These are phyloP conservation scores for Ustilago xerochloae DNA, from an alignment of 1,284 basidiomycete genomes.

Conservation along the genomic window DNA sequence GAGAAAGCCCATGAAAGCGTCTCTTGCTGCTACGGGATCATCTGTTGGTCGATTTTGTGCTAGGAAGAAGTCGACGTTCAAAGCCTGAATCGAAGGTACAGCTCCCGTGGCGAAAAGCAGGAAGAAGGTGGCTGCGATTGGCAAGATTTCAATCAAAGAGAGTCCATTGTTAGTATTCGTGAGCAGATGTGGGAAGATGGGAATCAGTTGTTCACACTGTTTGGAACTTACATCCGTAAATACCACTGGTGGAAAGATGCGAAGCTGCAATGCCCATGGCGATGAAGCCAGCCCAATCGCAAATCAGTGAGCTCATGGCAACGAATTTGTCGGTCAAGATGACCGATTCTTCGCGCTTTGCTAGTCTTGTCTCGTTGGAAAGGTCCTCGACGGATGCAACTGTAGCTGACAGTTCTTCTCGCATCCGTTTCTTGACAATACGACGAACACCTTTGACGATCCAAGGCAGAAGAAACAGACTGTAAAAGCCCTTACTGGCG, in stretches of 20 bases:
- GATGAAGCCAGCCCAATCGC: constrained; percentile 21
- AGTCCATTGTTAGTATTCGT: no score
- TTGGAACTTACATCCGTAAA: constrained; percentile 35
- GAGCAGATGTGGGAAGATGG: no score
- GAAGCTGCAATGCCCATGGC: constrained; percentile 29
- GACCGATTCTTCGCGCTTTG: constrained; percentile 33
- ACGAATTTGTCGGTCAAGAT: constrained; percentile 31
- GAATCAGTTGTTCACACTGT: not conserved
- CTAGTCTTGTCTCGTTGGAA: not conserved
- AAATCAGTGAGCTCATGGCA: constrained; percentile 14
- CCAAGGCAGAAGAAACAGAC: constrained; percentile 18
- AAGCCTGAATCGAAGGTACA: constrained; percentile 25
- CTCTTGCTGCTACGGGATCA: constrained; percentile 30
- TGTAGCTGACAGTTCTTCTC: constrained; percentile 11
- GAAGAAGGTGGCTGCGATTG: not conserved
- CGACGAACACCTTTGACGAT: constrained; percentile 19
- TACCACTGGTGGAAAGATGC: constrained; percentile 9
- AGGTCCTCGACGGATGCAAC: not conserved
- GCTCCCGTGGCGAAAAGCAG: constrained; percentile 22
- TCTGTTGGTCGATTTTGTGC: constrained; percentile 29
- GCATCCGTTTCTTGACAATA: constrained; percentile 20
- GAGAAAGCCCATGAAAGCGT: constrained; percentile 38
- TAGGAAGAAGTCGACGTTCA: constrained; percentile 38
- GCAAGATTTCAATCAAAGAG: not conserved
- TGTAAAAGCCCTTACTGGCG: constrained; percentile 20